phyloP scores from a whole-genome alignment of 2,329 filamentous ascomycete genomes.

The Macroventuria anomochaeta region DNA sequence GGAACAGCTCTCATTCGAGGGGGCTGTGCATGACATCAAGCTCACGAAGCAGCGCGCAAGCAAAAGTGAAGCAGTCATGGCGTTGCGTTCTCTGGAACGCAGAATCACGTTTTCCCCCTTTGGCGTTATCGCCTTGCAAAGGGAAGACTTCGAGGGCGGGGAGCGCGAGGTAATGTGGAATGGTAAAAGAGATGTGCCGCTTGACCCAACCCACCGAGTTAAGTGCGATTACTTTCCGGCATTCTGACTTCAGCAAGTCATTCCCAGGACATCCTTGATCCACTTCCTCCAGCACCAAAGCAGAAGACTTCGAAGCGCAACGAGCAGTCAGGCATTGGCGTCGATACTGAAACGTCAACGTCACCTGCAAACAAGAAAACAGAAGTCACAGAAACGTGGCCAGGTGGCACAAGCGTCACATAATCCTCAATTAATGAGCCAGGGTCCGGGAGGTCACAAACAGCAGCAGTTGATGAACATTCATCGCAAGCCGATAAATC shows the following conservation, averaged over 20 bases:
- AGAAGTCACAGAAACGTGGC: neutral
- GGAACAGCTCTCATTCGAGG: slow-evolving; percentile 13
- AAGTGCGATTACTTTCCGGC: slow-evolving; percentile 46
- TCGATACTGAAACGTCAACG: neutral
- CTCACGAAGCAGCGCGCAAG: slow-evolving; percentile 37
- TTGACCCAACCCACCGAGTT: slow-evolving; percentile 43
- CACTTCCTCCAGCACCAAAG: slow-evolving; percentile 16
- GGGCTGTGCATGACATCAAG: slow-evolving; percentile 37
- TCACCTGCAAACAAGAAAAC: slow-evolving; percentile 9
- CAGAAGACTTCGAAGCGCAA: slow-evolving; percentile 25
- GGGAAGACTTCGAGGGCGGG: slow-evolving; percentile 33
- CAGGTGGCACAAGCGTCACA: neutral
- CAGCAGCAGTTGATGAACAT: neutral
- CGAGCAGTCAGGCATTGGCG: slow-evolving; percentile 1
- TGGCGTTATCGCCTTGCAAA: slow-evolving; percentile 36
- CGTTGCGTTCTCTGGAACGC: slow-evolving; percentile 22
- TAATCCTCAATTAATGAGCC: neutral
- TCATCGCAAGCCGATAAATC: neutral
- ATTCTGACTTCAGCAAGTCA: slow-evolving; percentile 40
- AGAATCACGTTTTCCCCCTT: slow-evolving; percentile 50
- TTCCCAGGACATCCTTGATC: slow-evolving; percentile 34
- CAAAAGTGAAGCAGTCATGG: slow-evolving; percentile 24
- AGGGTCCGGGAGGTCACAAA: neutral
- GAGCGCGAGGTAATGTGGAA: slow-evolving; percentile 38
- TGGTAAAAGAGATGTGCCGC: slow-evolving; percentile 24